Percentiles rank a stretch among this genome's conserved stretches.
Conservation (phyloP, 2,329 filamentous ascomycete species). For the Ophiostoma perfectum region DNA sequence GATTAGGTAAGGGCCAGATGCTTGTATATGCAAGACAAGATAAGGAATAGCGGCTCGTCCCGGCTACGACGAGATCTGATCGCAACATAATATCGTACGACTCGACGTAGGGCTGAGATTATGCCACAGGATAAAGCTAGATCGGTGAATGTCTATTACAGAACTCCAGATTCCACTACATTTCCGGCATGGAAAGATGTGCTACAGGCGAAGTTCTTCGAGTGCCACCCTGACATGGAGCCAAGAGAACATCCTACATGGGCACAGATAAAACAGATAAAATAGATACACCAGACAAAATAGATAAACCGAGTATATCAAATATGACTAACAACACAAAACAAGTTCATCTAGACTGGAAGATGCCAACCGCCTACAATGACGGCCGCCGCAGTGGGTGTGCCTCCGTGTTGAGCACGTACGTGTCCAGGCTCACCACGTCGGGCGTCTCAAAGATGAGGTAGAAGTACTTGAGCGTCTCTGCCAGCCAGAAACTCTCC, state of each 20-base stretch:
- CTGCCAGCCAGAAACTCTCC: conserved; percentile 71
- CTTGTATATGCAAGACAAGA: neutral
- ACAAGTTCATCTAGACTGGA: neutral
- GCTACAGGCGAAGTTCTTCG: no score
- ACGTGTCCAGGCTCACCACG: conserved; percentile 55
- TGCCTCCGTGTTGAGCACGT: conserved; percentile 56
- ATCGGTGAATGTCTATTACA: neutral
- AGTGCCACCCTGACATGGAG: no score
- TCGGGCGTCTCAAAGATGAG: conserved; percentile 56
- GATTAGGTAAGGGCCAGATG: neutral
- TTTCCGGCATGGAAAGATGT: no score
- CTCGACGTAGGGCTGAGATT: neutral
- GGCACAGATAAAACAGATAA: no score
- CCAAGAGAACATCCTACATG: no score
- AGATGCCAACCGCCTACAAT: neutral
- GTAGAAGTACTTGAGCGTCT: conserved; percentile 64
- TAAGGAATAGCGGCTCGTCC: neutral
- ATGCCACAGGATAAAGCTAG: neutral
- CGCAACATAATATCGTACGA: neutral
- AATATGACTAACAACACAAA: neutral
- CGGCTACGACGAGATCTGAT: conserved; percentile 4
- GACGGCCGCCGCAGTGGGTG: conserved; percentile 42
- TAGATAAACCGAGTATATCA: neutral
- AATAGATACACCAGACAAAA: no score
- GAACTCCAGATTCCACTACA: no score